A percentile compares a stretch with the other conserved stretches of the same genome.
Evolutionary conservation across 768 basidiomycete species (phyloP).

Genomic region (Dentipellis sp.): DNA sequence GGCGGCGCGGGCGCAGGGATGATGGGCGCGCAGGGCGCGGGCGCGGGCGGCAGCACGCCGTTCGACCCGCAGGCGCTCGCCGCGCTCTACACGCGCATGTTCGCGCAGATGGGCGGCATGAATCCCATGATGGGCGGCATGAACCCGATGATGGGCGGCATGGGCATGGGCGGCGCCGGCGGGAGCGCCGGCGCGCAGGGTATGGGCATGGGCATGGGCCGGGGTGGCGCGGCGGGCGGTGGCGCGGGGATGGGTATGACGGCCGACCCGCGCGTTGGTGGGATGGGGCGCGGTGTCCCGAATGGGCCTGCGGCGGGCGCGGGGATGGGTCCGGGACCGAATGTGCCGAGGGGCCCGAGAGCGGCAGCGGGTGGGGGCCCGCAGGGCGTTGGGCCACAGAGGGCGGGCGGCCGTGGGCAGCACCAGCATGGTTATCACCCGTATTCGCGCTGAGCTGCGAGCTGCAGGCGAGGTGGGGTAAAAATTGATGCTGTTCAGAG

Average conservation of each 20-base stretch:
- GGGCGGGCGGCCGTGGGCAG: constrained; percentile 21
- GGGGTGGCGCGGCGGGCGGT: constrained; percentile 12
- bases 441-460: constrained; percentile 24
- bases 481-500: neutral
- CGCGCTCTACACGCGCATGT: constrained; percentile 90
- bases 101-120: constrained; percentile 44
- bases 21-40: constrained; percentile 9
- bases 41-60: constrained; percentile 30
- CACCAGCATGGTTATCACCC: constrained; percentile 25
- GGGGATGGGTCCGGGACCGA: constrained; percentile 11
- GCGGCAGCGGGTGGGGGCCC: constrained; percentile 16
- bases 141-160: constrained; percentile 17
- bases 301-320: constrained; percentile 7
- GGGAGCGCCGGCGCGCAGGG: constrained; percentile 2
- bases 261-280: constrained; percentile 14
- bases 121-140: constrained; percentile 36
- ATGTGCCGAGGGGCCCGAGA: constrained; percentile 18
- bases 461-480: neutral
- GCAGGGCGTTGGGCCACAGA: constrained; percentile 17
- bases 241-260: constrained; percentile 7
- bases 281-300: constrained; percentile 12
- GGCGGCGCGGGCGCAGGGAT: constrained; percentile 20
- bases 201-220: constrained; percentile 22
- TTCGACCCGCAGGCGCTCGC: constrained; percentile 93
- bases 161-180: constrained; percentile 16